Evolutionary conservation across 164 flowering plant genomes (phyloP), one percentile per base, ranked within the genome.

Genomic region (Tinospora cordifolia): DNA sequence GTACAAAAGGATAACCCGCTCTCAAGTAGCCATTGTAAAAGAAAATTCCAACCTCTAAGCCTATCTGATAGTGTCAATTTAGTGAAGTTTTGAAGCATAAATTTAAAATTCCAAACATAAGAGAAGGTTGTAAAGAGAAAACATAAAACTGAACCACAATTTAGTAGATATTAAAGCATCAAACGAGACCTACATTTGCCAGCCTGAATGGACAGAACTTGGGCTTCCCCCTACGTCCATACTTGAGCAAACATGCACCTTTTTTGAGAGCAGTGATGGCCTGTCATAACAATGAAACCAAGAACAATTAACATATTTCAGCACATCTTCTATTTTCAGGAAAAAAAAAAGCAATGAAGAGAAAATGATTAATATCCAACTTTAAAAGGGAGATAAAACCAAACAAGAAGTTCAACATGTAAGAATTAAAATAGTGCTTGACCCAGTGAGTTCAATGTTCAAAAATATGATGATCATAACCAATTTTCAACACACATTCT

Each of bases 191-290:
- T 81, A 93, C 98, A 88, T 93, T 90, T 36, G 98, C 85, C 76
- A 93, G 84, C 66, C 96, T 87, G 78, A 93, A 91, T 17, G 96
- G 98, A 75, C 98, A 93, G 81, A 93, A 87, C 71, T 93, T 93
- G 41, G 98, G 98, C 79, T 93, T 93, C 72, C 98, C 98, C 69
- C 98, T 82, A 76, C 97, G 87, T 78, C 98, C 98, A 81, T 93
- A 93, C 79, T 93, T 93, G 67, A 93, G 92, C 74, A 93, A 79
- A 81, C 81, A 82, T 26, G 98, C 94, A 24, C 96, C 98, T 79
- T 93, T 93, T 81, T 93, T 93, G 22, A 93, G 84, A 75, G 98
- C 92, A 74, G 93, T 93, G 40, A 93, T 88, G 70, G 98, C 97
- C 98, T 93, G 89, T 72, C 17, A 63, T 58, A 73, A 70, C 65